phyloP scores from a whole-genome alignment of 2,329 filamentous ascomycete genomes.

The Talaromyces islandicus region DNA sequence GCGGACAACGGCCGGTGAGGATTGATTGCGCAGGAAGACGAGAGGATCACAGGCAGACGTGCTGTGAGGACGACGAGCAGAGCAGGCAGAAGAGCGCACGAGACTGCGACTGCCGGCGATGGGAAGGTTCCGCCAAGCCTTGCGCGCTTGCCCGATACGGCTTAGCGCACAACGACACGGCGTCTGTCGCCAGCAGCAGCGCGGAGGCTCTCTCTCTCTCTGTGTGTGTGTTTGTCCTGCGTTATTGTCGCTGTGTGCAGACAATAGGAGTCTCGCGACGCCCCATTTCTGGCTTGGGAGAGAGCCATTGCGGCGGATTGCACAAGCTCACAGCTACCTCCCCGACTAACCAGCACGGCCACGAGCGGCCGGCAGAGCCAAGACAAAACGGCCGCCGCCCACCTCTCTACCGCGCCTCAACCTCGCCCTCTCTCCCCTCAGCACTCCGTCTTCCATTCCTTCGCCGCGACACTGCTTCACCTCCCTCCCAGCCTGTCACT shows the following conservation, averaged over 20 bases:
- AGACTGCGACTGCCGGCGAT: not conserved
- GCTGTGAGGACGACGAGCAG: not conserved
- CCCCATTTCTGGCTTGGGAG: not conserved
- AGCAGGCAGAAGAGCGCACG: not conserved
- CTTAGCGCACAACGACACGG: not conserved
- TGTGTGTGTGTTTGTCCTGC: not conserved
- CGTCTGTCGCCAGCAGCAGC: not conserved
- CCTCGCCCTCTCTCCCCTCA: slow-evolving; percentile 1
- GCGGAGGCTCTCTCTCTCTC: not conserved
- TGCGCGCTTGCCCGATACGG: not conserved
- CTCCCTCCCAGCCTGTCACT: not conserved
- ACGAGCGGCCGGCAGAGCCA: not conserved
- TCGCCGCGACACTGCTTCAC: not conserved
- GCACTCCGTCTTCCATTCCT: slow-evolving; percentile 1
- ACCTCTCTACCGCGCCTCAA: slow-evolving; percentile 8
- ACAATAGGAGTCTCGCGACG: not conserved
- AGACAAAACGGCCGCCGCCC: not conserved
- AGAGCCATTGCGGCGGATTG: not conserved
- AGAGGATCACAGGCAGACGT: not conserved
- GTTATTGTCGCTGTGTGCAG: not conserved
- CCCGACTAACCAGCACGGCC: not conserved
- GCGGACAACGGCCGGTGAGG: slow-evolving; percentile 11
- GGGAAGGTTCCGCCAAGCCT: slow-evolving; percentile 8
- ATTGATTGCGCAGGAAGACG: slow-evolving; percentile 13
- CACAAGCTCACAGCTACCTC: not conserved